Conservation (phyloP, 2,329 filamentous ascomycete genomes). For the Coniella vitis region DNA sequence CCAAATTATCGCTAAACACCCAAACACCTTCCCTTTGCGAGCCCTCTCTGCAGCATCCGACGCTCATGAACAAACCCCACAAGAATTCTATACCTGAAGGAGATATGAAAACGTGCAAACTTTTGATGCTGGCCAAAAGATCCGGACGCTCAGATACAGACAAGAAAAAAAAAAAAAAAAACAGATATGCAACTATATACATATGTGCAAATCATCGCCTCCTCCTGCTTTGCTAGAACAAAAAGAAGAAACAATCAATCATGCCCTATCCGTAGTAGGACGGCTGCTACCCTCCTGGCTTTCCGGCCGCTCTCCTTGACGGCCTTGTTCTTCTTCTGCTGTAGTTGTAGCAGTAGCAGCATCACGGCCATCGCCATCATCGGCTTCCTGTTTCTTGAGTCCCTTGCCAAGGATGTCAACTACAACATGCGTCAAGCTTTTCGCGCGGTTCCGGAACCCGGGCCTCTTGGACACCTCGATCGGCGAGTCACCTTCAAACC, state of each 20-base stretch:
- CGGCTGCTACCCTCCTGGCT: neutral
- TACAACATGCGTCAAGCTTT: conserved; percentile 15
- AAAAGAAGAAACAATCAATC: neutral
- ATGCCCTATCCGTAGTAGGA: conserved; percentile 3
- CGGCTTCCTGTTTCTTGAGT: neutral
- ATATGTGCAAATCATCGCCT: neutral
- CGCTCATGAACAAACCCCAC: no score
- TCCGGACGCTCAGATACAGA: no score
- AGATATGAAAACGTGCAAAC: no score
- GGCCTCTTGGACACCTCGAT: conserved; percentile 1
- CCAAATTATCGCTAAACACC: neutral
- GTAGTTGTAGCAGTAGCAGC: no score
- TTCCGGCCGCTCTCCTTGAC: no score
- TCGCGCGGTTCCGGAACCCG: conserved; percentile 15
- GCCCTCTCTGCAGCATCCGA: neutral
- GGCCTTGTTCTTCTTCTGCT: no score
- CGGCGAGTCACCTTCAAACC: neutral
- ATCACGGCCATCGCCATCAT: neutral
- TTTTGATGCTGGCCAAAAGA: neutral
- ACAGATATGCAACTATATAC: no score
- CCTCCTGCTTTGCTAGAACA: no score
- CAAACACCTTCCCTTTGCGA: conserved; percentile 1
- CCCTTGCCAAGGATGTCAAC: conserved; percentile 12
- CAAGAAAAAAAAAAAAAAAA: no score
- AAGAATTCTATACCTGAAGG: neutral